Percentiles rank a stretch among this genome's conserved stretches.
Evolutionary conservation across 768 basidiomycete genomes (phyloP).

Genomic region (Phaeotremella fagi): DNA sequence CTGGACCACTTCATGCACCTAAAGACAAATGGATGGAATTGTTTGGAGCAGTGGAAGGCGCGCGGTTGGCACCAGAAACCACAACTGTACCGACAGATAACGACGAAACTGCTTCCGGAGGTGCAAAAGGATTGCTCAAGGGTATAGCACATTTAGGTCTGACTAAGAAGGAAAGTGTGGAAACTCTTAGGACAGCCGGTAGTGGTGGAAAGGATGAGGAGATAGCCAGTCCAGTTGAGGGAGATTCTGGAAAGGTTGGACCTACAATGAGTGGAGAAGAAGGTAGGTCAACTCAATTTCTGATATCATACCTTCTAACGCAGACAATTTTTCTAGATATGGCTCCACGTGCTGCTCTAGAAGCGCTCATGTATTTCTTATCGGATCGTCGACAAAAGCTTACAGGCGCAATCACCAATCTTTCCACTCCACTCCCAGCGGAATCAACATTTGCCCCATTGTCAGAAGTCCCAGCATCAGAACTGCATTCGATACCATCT

Average conservation of each 20-base stretch:
- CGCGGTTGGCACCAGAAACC: slow-evolving; percentile 44
- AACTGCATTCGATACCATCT: slow-evolving; percentile 67
- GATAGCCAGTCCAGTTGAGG: slow-evolving; percentile 10
- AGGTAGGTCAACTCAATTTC: slow-evolving; percentile 15
- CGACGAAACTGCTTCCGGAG: slow-evolving; percentile 23
- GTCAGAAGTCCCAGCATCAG: slow-evolving; percentile 52
- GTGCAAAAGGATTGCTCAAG: slow-evolving; percentile 31
- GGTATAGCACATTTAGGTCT: slow-evolving; percentile 20
- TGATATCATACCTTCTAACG: too few species aligned
- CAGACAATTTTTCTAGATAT: slow-evolving; percentile 9
- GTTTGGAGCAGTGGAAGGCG: slow-evolving; percentile 63
- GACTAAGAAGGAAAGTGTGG: slow-evolving; percentile 41
- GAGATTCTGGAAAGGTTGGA: slow-evolving; percentile 8
- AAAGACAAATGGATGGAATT: slow-evolving; percentile 70
- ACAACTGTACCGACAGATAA: slow-evolving; percentile 40
- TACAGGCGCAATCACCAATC: slow-evolving; percentile 64
- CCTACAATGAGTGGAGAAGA: slow-evolving; percentile 29
- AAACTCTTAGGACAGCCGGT: slow-evolving; percentile 44
- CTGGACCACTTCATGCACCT: slow-evolving; percentile 70
- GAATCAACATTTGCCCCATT: slow-evolving; percentile 65
- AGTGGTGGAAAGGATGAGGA: slow-evolving; percentile 10
- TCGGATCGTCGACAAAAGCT: slow-evolving; percentile 86
- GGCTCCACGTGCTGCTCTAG: slow-evolving; percentile 56
- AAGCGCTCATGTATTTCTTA: slow-evolving; percentile 80
- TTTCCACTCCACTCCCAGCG: slow-evolving; percentile 65